Conservation (phyloP, 192 early-diverging fungal genomes). For the Jimgerdemannia flammicorona region DNA sequence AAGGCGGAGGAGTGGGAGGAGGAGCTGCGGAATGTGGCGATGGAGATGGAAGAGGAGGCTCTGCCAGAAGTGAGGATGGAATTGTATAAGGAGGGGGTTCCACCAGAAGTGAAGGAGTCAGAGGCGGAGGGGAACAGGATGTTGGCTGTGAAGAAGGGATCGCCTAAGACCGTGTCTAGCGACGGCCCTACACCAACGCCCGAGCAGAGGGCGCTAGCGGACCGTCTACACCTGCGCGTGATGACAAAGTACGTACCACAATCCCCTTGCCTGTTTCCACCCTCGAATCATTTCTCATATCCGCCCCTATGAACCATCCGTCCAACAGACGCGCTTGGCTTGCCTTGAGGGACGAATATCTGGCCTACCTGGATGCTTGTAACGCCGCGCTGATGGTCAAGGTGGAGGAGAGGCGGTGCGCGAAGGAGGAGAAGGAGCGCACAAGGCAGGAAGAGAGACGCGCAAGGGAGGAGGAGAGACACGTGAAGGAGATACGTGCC, state of each 20-base stretch:
- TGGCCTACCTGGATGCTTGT: neutral
- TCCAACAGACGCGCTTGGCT: constrained; percentile 1
- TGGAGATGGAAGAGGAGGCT: too few relatives aligned
- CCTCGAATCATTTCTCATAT: too few relatives aligned
- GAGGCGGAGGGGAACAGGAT: neutral
- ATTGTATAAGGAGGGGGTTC: neutral
- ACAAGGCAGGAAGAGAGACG: neutral
- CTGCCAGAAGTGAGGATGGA: too few relatives aligned
- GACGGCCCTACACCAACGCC: neutral
- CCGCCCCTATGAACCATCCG: neutral
- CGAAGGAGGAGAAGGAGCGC: neutral
- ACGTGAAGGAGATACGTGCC: neutral
- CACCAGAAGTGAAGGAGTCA: neutral
- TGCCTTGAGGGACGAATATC: constrained; percentile 7
- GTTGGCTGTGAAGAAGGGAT: too few relatives aligned
- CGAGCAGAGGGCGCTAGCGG: neutral
- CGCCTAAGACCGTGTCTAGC: too few relatives aligned
- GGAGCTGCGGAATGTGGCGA: neutral
- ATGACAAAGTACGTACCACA: constrained; percentile 22
- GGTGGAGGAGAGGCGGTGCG: constrained; percentile 4
- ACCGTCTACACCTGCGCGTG: constrained; percentile 6
- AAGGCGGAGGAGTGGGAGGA: neutral
- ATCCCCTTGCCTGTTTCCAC: neutral
- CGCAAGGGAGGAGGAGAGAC: neutral
- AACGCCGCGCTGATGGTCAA: neutral